These are phyloP conservation scores for Metrosideros polymorpha DNA, from an alignment of 441 rosid genomes.

Conservation along the genomic window DNA sequence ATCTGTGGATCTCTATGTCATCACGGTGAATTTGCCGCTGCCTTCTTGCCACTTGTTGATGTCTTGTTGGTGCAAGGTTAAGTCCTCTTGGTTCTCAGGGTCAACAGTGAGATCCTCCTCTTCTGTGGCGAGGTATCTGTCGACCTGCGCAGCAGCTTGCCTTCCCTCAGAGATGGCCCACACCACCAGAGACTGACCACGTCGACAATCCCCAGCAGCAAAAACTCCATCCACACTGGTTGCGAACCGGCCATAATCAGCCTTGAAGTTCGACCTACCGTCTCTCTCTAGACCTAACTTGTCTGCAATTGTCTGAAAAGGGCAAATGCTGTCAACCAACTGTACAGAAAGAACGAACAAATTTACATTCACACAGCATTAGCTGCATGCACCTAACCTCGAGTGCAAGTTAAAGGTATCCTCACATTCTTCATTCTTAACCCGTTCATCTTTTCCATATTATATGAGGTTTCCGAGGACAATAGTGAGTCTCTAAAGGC, in stretches of 20 bases:
- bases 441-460: background rate
- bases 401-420: background rate
- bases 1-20: conserved; percentile 19
- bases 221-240: conserved; percentile 89
- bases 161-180: conserved; percentile 99
- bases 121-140: conserved; percentile 40
- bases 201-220: conserved; percentile 98
- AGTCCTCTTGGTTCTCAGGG: conserved; percentile 12
- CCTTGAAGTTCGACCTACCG: conserved; percentile 86
- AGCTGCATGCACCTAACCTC: background rate
- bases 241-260: conserved; percentile 89
- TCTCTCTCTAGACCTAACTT: conserved; percentile 85
- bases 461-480: background rate
- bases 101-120: conserved; percentile 4
- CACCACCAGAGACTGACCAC: conserved; percentile 97
- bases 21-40: conserved; percentile 26
- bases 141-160: conserved; percentile 94
- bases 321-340: background rate
- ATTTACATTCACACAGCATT: background rate
- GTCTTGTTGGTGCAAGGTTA: conserved; percentile 12
- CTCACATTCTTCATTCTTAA: background rate
- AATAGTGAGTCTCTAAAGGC: background rate
- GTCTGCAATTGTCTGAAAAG: conserved; percentile 67
- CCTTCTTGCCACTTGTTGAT: conserved; percentile 24
- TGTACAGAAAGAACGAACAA: background rate